A percentile compares a stretch with the other conserved stretches of the same genome.
These are phyloP conservation scores for Cephaloascus albidus DNA, from an alignment of 805 yeast species.

Conservation along the genomic window DNA sequence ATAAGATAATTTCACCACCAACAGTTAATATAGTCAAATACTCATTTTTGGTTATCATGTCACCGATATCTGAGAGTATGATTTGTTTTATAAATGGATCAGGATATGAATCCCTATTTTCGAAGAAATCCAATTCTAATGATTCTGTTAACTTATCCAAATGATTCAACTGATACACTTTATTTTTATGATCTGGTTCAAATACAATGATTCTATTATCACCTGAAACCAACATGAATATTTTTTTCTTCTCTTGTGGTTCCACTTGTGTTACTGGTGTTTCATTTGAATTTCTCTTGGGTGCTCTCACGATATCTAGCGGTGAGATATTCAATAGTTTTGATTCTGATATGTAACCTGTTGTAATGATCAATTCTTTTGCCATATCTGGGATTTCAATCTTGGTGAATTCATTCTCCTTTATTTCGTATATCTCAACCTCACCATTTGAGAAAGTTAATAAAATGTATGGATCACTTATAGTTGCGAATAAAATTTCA, in stretches of 20 bases:
- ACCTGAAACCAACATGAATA: constrained; percentile 63
- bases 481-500: constrained; percentile 55
- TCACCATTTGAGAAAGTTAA: constrained; percentile 65
- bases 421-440: constrained; percentile 44
- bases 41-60: constrained; percentile 41
- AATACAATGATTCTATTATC: constrained; percentile 66
- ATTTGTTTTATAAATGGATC: constrained; percentile 69
- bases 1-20: constrained; percentile 72
- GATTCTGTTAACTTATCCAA: constrained; percentile 36
- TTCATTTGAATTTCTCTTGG: constrained; percentile 13
- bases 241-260: constrained; percentile 22
- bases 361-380: constrained; percentile 48
- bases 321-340: constrained; percentile 33
- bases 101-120: constrained; percentile 43
- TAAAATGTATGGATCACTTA: constrained; percentile 55
- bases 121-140: constrained; percentile 35
- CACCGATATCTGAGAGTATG: constrained; percentile 59
- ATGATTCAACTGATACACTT: constrained; percentile 42
- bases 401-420: constrained; percentile 17
- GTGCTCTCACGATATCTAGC: constrained; percentile 13
- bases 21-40: constrained; percentile 63
- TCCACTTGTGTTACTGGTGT: constrained; percentile 11
- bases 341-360: constrained; percentile 54
- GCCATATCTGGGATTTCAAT: constrained; percentile 19
- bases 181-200: constrained; percentile 42